Evolutionary conservation across 2,329 filamentous ascomycete genomes (phyloP), one percentile per base, ranked within the genome.

Genomic region (Orbilia quercus): DNA sequence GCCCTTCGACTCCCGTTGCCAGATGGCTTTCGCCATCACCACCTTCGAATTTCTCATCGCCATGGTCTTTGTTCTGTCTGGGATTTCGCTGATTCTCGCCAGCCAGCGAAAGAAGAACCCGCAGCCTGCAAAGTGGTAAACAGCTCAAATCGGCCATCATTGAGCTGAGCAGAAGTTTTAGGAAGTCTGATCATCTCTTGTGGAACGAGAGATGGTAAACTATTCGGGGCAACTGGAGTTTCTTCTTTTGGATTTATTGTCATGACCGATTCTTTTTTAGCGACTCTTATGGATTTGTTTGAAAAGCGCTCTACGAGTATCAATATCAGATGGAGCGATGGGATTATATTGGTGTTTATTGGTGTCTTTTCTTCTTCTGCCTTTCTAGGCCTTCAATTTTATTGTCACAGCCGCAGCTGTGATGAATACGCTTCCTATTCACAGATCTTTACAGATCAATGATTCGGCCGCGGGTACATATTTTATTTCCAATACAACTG

Each of bases 11-110:
- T 60, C 60, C 6, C 69, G 69, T n/a, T 73, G 69, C 23, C 60
- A 73, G 18, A 73, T 73, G 69, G 60, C 69, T 2, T 55, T 73
- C 40, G 53, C 69, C 14, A 44, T 73, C n/a, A 73, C 69, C n/a
- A 18, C 47, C 16, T 66, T 66, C 25, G 69, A 73, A 31, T 73
- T 73, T 18, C 16, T 73, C 12, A 18, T 62, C 20, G 60, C 60
- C 4, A 66, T 66, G 60, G 23, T 20, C 2, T 73, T 73, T 44
- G 69, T 73, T 14, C 7, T 66, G 7, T 54, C 60, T 1, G 69
- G 69, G 1, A 20, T 73, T 7, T 34, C 45, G 1, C 40, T 73
- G 54, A 62, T 73, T 23, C 42, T 66, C 16, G 47, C 69, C 1
- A 47, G 28, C 40, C 58, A 73, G n/a, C 28, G 38, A 23, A 66